A percentile compares a stretch with the other conserved stretches of the same genome.
phyloP scores from a whole-genome alignment of 371 early-diverging fungal species.

The Quaeritorhiza haematococci region DNA sequence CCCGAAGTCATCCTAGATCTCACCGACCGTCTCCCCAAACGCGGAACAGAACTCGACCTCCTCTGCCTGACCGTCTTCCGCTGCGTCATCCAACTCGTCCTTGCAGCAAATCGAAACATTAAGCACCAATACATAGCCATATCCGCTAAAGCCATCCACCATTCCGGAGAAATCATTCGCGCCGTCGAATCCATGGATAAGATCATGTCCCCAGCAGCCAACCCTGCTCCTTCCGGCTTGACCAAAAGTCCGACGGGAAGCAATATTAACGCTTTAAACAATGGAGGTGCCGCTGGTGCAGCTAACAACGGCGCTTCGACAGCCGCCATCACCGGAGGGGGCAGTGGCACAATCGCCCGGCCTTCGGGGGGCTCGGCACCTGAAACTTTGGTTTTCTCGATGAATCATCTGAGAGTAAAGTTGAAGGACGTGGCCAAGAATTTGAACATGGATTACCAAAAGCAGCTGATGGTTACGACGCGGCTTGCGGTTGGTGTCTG shows the following conservation, averaged over 20 bases:
- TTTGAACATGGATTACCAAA: slow-evolving; percentile 27
- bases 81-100: slow-evolving; percentile 35
- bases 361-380: too few relatives aligned
- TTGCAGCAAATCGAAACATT: slow-evolving; percentile 43
- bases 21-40: slow-evolving; percentile 28
- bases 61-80: slow-evolving; percentile 33
- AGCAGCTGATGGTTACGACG: slow-evolving; percentile 37
- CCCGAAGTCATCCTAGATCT: slow-evolving; percentile 25
- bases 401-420: slow-evolving; percentile 6
- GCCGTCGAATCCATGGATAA: slow-evolving; percentile 26
- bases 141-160: slow-evolving; percentile 38
- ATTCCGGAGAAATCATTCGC: slow-evolving; percentile 32
- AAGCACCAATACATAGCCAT: slow-evolving; percentile 42
- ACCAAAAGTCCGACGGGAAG: slow-evolving; percentile 1
- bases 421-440: slow-evolving; percentile 15
- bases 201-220: background rate
- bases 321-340: slow-evolving; percentile 4
- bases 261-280: slow-evolving; percentile 4
- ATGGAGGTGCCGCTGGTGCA: slow-evolving; percentile 4
- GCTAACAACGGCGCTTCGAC: background rate
- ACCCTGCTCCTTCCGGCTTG: slow-evolving; percentile 3
- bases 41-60: slow-evolving; percentile 38
- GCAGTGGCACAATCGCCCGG: too few relatives aligned
- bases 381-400: too few relatives aligned
- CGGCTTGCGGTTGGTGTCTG: slow-evolving; percentile 47